Conservation (phyloP, 306 rosid species). For the Parietaria judaica region DNA sequence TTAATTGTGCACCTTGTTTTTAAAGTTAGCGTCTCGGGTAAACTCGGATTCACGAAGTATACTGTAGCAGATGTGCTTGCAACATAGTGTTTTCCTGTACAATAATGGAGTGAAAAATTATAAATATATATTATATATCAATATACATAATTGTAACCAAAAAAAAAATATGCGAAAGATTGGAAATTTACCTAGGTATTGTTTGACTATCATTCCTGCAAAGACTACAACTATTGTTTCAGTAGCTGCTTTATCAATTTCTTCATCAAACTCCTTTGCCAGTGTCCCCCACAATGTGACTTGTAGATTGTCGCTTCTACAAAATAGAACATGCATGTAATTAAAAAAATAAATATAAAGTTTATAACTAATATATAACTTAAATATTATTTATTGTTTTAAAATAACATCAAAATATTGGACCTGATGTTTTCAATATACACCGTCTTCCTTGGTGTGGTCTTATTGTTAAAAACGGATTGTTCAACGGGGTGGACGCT, state of each 20-base stretch:
- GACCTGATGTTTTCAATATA: not conserved
- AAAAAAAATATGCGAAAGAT: not conserved
- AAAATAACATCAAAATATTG: not conserved
- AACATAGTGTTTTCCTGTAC: not conserved
- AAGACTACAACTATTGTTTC: not conserved
- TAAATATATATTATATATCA: not conserved
- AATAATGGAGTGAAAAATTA: not conserved
- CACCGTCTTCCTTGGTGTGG: not conserved
- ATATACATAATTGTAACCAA: not conserved
- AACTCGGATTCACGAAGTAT: too few relatives aligned
- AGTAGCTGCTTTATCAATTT: not conserved
- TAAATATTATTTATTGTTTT: not conserved
- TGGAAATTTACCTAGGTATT: not conserved
- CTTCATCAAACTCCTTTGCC: not conserved
- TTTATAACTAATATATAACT: not conserved
- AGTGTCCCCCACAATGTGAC: not conserved
- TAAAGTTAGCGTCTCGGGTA: too few relatives aligned
- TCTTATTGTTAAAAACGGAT: not conserved
- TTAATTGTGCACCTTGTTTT: too few relatives aligned
- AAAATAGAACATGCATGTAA: not conserved
- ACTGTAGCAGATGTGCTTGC: not conserved
- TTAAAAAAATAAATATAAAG: not conserved
- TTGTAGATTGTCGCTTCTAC: not conserved
- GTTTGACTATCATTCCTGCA: not conserved
- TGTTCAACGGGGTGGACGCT: not conserved